Evolutionary conservation across 495 filamentous ascomycete genomes (phyloP).

Genomic region (Neurospora sp.): DNA sequence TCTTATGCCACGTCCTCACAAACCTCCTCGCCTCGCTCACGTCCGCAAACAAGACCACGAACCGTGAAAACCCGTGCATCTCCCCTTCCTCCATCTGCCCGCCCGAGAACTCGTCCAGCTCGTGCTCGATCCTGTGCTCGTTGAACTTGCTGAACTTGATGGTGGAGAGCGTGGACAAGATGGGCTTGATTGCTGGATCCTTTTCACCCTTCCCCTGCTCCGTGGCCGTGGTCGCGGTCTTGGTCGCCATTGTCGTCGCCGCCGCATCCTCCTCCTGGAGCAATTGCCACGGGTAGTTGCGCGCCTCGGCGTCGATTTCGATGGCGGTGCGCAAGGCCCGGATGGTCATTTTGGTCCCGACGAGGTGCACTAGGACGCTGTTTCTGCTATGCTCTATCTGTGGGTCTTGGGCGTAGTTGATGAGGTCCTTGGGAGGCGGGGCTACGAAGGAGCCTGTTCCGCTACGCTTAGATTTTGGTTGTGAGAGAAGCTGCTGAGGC

Average conservation of each 20-base stretch:
- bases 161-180: not conserved
- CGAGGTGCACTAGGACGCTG: slow-evolving; percentile 34
- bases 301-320: slow-evolving; percentile 30
- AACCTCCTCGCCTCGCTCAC: slow-evolving; percentile 44
- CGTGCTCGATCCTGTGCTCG: not conserved
- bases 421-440: not conserved
- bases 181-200: not conserved
- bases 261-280: slow-evolving; percentile 10
- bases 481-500: not conserved
- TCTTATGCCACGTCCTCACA: slow-evolving; percentile 45
- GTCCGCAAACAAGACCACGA: slow-evolving; percentile 39
- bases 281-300: slow-evolving; percentile 33
- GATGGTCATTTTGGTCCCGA: slow-evolving; percentile 15
- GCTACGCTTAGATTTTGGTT: not conserved
- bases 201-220: not conserved
- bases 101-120: not conserved
- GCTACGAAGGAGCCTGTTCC: not conserved
- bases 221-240: not conserved
- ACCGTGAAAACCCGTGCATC: slow-evolving; percentile 21
- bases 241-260: slow-evolving; percentile 12
- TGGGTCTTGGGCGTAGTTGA: slow-evolving; percentile 24
- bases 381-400: slow-evolving; percentile 17
- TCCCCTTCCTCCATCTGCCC: not conserved
- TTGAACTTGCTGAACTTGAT: not conserved
- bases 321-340: slow-evolving; percentile 26